Evolutionary conservation across 257 asterid genomes (phyloP).

Genomic region (Capsicum rhomboideum): DNA sequence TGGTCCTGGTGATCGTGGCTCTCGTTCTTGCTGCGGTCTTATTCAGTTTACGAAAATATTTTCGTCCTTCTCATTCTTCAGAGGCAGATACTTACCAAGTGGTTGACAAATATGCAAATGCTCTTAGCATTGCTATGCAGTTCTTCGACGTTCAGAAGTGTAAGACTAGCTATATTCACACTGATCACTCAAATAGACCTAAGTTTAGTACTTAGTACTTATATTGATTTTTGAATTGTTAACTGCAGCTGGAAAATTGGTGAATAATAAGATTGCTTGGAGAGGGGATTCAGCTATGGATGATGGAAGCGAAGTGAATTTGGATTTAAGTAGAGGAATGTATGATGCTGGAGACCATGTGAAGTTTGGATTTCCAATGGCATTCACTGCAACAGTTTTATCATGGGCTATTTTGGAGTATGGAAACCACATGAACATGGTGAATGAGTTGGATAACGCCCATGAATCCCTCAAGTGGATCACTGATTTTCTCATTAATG

Average conservation of each 20-base stretch:
- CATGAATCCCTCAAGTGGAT: slow-evolving; percentile 48
- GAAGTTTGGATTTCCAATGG: slow-evolving; percentile 67
- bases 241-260: slow-evolving; percentile 57
- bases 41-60: slow-evolving; percentile 28
- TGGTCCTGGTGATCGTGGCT: slow-evolving; percentile 18
- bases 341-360: slow-evolving; percentile 61
- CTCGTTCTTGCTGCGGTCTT: slow-evolving; percentile 33
- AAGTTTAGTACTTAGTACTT: not conserved
- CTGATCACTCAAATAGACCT: not conserved
- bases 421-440: slow-evolving; percentile 29
- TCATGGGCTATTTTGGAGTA: slow-evolving; percentile 59
- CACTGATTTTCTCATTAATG: slow-evolving; percentile 52
- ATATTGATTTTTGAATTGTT: not conserved
- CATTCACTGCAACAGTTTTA: slow-evolving; percentile 58
- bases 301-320: slow-evolving; percentile 41
- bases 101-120: slow-evolving; percentile 28
- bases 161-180: not conserved
- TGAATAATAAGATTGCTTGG: slow-evolving; percentile 41
- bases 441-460: slow-evolving; percentile 28
- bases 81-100: not conserved
- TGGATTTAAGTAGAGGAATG: slow-evolving; percentile 52
- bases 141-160: slow-evolving; percentile 62
- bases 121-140: slow-evolving; percentile 42
- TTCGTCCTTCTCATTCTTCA: slow-evolving; percentile 4
- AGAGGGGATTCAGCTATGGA: slow-evolving; percentile 53